Conservation (phyloP, 352 stramenopile species). For the Phytophthora uliginosa region DNA sequence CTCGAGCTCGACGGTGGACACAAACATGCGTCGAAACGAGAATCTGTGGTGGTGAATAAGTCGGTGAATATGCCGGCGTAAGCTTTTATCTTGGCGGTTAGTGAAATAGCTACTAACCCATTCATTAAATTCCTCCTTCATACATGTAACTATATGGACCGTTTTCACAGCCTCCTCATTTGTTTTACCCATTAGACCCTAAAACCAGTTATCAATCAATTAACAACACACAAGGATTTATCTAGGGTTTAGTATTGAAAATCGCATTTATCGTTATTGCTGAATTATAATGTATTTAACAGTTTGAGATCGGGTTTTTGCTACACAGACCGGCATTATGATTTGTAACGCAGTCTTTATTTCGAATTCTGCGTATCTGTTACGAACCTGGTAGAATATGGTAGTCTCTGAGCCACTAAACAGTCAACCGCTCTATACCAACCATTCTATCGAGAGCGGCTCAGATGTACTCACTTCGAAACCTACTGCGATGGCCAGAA, state of each 20-base stretch:
- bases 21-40: no score
- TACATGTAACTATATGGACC: no score
- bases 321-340: not conserved
- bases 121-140: no score
- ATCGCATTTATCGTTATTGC: not conserved
- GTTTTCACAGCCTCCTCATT: no score
- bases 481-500: constrained; percentile 11
- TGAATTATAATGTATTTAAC: not conserved
- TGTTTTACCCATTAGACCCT: not conserved
- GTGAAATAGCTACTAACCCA: no score
- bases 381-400: not conserved
- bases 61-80: no score
- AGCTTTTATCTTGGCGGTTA: no score
- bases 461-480: not conserved
- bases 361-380: not conserved
- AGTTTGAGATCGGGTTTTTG: not conserved
- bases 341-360: not conserved
- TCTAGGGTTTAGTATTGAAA: not conserved
- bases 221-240: not conserved
- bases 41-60: no score
- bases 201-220: not conserved
- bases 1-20: no score
- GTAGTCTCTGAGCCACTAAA: not conserved
- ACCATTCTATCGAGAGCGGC: not conserved
- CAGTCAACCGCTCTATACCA: not conserved